A percentile compares a stretch with the other conserved stretches of the same genome.
Conservation (phyloP, 2,329 filamentous ascomycete genomes). For the Ophiognomonia clavigignenti-juglandacearum region DNA sequence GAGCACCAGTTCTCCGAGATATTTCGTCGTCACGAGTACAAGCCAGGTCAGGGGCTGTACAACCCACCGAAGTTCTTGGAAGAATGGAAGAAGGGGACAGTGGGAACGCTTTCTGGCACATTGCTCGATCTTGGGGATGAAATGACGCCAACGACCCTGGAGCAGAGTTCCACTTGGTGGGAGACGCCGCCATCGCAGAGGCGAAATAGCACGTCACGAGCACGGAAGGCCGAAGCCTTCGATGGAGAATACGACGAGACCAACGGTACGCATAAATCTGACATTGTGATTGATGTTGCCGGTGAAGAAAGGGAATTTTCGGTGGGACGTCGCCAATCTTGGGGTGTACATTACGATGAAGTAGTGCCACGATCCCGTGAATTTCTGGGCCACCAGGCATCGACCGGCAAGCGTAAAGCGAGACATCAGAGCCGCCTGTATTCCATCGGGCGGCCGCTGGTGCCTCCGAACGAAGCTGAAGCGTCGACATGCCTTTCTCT, state of each 20-base stretch:
- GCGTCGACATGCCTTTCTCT: neutral
- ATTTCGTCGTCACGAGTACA: slow-evolving; percentile 37
- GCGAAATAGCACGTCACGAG: slow-evolving; percentile 41
- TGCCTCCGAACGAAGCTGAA: neutral
- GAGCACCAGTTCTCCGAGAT: slow-evolving; percentile 33
- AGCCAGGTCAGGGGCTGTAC: slow-evolving; percentile 53
- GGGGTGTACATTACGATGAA: slow-evolving; percentile 5
- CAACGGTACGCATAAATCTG: slow-evolving; percentile 38
- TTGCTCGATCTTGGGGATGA: slow-evolving; percentile 55
- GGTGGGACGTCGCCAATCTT: slow-evolving; percentile 2
- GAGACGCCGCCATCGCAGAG: slow-evolving; percentile 50
- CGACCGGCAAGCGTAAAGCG: slow-evolving; percentile 12
- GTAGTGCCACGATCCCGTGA: slow-evolving; percentile 3
- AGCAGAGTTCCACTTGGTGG: slow-evolving; percentile 68
- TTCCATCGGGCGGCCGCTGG: slow-evolving; percentile 7
- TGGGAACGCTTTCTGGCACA: slow-evolving; percentile 53
- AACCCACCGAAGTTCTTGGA: slow-evolving; percentile 56
- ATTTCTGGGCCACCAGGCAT: slow-evolving; percentile 7
- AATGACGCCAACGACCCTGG: slow-evolving; percentile 22
- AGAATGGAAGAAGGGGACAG: slow-evolving; percentile 67
- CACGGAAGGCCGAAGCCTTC: slow-evolving; percentile 57
- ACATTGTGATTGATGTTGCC: neutral
- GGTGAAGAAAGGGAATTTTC: neutral
- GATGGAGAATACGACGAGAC: slow-evolving; percentile 64
- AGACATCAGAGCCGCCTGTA: slow-evolving; percentile 12